Base-by-base conservation (phyloP, 805 yeast genomes). In the Kazachstania africana region DNA sequence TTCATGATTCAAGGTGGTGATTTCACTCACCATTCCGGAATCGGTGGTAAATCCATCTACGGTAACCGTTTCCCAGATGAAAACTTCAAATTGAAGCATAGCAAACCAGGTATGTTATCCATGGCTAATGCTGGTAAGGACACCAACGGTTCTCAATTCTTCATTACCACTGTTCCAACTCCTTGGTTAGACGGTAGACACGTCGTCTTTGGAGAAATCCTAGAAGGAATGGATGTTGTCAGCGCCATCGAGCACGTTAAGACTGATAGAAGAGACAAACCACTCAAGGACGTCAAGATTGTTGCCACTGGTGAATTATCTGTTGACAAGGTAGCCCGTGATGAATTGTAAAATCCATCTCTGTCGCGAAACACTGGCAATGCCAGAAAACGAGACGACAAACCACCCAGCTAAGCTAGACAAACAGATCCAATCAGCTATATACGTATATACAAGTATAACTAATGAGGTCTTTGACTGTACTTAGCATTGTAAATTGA, bases 131-230 rank as follows among this genome's bases (percentile, higher is more conserved):
- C 84, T 20, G 88, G 88, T 43, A 71, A 54, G 40, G 65, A 78
- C 60, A 78, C 87, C 59, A 85, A 85, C 56, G 95, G 95, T 14
- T 84, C 95, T 23, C 96, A 85, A 62, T 87, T 87, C 57, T 87
- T 87, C 70, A 79, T 91, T 63, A 54, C 59, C 31, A 87, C 96
- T 17, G 95, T 80, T 15, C 69, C 72, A 22, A 83, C 95, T 35
- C 63, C 78, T 30, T 91, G 98, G 97, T 72, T 91, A 53, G 84
- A 91, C 53, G 91, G 93, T 42, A 75, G 66, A 47, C 98, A 91
- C 60, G 98, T 91, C 53, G 98, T 91, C 26, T 91, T 91, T 50
- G 98, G 98, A 43, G 83, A 84, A 62, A 95, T 91, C 34, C 36
- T 84, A 12, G 85, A 78, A 35, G 97, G 97, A 29, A 67, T 75